Base-by-base conservation (phyloP, 768 basidiomycete species). In the Suillus sp. region DNA sequence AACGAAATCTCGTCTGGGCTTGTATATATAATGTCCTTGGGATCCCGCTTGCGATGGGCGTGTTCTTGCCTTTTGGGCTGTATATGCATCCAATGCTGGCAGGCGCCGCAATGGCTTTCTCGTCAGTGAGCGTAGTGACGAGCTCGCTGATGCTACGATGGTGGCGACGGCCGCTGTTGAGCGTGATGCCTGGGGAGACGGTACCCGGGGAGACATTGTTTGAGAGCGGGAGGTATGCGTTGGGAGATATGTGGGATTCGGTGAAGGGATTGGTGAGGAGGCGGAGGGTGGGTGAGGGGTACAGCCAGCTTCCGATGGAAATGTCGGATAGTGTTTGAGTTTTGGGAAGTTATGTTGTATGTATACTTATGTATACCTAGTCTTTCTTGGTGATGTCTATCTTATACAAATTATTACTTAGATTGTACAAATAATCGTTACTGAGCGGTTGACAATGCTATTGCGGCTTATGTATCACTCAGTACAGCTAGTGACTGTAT, bases 31-130 rank as follows among this genome's bases (percentile, higher is more conserved):
- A 98, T 71, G 73, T 96, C 38, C 77, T 96, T 62, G 93, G 95
- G 61, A 96, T 99, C 64, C 97, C 97, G 20, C 86, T 99, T 53
- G 97, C 97, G 25, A 99, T 99, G 97, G 97, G 97, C 30, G 62
- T 99, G 54, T 89, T 99, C 79, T 82, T 99, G 14, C 97, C 97
- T 0, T 84, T 94, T 73, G 95, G 95, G 16, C 67, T 96, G 34
- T 93, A 95, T 75, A 87, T 99, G 73, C 97, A 95, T 69, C 97
- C 97, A 10, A 99, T 99, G 96, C 87, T 95, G 79, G 95, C 97
- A 0, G 96, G 94, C n/a, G 94, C 90, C 3, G 96, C 96, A 32
- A 99, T 99, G 97, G 97, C 97, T 30, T 95, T 95, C 75, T 96
- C 93, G 38, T 93, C 91, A 68, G 96, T 99, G 42, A 95, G 93